These are phyloP conservation scores for Hymenoscyphus fraxineus DNA, from an alignment of 2,329 filamentous ascomycete genomes.

Conservation along the genomic window DNA sequence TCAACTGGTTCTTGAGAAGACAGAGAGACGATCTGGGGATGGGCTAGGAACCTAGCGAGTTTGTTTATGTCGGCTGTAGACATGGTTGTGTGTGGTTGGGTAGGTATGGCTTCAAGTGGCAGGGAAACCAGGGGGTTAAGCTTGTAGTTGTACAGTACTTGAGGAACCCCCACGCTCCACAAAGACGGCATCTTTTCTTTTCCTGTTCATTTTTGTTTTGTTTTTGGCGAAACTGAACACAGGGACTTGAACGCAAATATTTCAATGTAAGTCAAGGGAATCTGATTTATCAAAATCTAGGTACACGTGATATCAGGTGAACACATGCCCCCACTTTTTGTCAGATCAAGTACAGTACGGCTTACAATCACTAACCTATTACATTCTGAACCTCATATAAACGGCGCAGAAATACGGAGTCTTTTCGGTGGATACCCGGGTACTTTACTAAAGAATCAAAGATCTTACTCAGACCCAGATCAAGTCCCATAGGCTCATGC, in stretches of 20 bases:
- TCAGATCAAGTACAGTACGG: no score
- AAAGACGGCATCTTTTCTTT: no score
- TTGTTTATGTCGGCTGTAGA: slow-evolving; percentile 31
- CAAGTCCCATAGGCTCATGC: no score
- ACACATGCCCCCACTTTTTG: background rate
- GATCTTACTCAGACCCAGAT: no score
- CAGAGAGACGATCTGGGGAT: slow-evolving; percentile 28
- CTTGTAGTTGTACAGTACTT: no score
- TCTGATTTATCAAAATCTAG: background rate
- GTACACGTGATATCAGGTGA: background rate
- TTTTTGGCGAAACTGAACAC: no score
- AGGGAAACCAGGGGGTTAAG: no score
- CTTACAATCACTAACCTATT: no score
- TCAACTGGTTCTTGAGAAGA: slow-evolving; percentile 30
- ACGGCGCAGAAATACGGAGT: background rate
- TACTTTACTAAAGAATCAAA: background rate
- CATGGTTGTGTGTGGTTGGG: background rate
- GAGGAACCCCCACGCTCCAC: no score
- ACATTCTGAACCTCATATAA: background rate
- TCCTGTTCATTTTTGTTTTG: no score
- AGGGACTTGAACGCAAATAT: no score
- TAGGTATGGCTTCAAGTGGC: background rate
- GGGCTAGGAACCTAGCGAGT: slow-evolving; percentile 33
- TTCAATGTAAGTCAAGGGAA: no score
- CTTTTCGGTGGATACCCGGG: background rate